Evolutionary conservation across 352 stramenopile species (phyloP), one percentile per base, ranked within the genome.

Genomic region (Phytophthora meadii): DNA sequence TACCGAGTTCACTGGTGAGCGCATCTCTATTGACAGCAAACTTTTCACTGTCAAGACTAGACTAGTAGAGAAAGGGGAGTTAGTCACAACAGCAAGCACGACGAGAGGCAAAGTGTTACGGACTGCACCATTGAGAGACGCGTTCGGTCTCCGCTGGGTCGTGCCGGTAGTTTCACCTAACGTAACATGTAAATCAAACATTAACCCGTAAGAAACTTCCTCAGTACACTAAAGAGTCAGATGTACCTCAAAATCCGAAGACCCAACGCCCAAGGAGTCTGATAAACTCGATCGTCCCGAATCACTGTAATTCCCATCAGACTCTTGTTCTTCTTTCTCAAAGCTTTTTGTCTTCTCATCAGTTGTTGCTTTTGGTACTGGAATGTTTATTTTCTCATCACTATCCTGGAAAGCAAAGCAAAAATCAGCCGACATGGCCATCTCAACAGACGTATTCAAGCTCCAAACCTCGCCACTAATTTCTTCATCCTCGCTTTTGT

Each of bases 231-330:
- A 17, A 53, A n/a, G 15, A 4, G 5, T 7, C 25, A 17, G 24
- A 37, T 37, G 8, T 54, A 94, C 87, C 70, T 92, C 82, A 68
- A 94, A 95, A 65, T 95, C 87, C 14, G 84, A 81, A 1, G 84
- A 92, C 34, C 81, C 76, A 58, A 95, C 79, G 3, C 84, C 85
- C 1, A 94, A 72, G 0, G 87, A 95, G 48, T 95, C 87, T 0
- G 81, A 93, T 15, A 79, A 56, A 51, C 76, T 86, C 8, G 77
- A 77, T 2, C 62, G 65, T 39, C 74, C 76, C 0, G n/a, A 44
- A 44, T 68, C 55, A 50, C 60, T 51, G n/a, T 57, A 42, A 19
- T 36, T 57, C 1, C 17, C 40, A 6, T 30, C 15, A 15, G 30
- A 7, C 11, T 42, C 34, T 25, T 56, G 24, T 24, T 24, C 12